phyloP scores from a whole-genome alignment of 163 green algal species.

The Scenedesmus sp. region DNA sequence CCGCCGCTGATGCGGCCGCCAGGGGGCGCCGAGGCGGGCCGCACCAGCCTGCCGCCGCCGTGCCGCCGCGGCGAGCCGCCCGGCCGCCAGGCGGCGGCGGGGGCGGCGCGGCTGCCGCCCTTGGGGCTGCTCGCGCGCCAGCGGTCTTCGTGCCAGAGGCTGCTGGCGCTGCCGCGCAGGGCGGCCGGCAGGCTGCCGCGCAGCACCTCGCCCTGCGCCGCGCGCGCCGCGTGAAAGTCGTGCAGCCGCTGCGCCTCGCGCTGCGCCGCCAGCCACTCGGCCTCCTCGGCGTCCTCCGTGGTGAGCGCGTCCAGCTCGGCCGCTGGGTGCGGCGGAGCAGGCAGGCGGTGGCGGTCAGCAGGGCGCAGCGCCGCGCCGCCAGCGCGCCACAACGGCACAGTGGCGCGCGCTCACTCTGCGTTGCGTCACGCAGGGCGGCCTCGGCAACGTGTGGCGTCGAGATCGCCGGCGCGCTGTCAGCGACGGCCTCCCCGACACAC shows the following conservation, averaged over 20 bases:
- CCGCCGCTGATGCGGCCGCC: background rate
- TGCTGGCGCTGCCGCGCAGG: conserved; percentile 16
- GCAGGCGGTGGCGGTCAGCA: background rate
- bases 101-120: conserved; percentile 13
- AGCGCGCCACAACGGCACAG: background rate
- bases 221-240: conserved; percentile 29
- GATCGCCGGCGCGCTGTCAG: too few relatives aligned
- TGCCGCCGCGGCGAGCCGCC: background rate
- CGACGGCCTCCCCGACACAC: conserved; percentile 5
- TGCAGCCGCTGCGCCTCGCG: conserved; percentile 31
- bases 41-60: background rate
- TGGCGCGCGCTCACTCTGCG: background rate
- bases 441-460: too few relatives aligned
- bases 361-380: background rate
- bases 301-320: conserved; percentile 10
- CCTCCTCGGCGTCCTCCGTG: conserved; percentile 33
- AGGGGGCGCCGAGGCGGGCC: background rate
- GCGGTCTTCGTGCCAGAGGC: conserved; percentile 1
- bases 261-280: conserved; percentile 27
- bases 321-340: background rate
- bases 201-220: conserved; percentile 18
- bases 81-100: background rate
- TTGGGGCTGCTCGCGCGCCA: background rate
- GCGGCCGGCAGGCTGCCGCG: conserved; percentile 21
- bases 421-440: background rate